These are phyloP conservation scores for Suillus fuscotomentosus DNA, from an alignment of 768 basidiomycete species.

Conservation along the genomic window DNA sequence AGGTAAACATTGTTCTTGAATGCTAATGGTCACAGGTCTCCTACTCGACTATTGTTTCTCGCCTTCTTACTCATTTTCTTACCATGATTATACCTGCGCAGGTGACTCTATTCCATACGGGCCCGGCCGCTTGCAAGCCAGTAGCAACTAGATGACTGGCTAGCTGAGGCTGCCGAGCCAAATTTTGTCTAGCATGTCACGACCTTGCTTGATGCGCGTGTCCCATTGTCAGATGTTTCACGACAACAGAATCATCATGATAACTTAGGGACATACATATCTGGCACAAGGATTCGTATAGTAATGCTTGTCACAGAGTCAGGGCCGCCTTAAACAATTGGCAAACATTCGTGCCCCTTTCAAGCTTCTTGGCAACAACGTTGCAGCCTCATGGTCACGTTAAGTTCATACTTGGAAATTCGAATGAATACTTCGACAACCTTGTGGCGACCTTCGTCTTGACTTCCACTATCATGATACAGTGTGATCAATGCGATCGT, in stretches of 20 bases:
- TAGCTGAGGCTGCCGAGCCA: background rate
- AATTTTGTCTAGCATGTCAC: background rate
- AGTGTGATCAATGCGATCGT: constrained; percentile 1
- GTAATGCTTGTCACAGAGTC: background rate
- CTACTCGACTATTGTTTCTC: background rate
- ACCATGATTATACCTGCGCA: background rate
- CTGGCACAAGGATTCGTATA: background rate
- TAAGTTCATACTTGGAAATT: background rate
- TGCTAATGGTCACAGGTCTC: background rate
- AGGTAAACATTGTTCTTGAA: background rate
- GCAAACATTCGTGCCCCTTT: background rate
- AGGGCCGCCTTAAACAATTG: background rate
- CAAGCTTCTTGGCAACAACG: background rate
- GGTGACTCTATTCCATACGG: background rate
- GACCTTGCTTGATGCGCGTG: background rate
- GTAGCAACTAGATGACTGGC: background rate
- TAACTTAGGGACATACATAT: background rate
- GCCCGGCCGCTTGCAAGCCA: background rate
- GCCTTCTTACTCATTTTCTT: background rate
- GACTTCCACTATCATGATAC: background rate
- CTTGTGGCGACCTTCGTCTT: background rate
- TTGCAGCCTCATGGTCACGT: background rate
- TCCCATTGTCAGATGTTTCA: background rate
- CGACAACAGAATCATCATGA: background rate
- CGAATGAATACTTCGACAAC: background rate